Evolutionary conservation across 2,329 filamentous ascomycete genomes (phyloP).

Genomic region (Hymenoscyphus infarciens): DNA sequence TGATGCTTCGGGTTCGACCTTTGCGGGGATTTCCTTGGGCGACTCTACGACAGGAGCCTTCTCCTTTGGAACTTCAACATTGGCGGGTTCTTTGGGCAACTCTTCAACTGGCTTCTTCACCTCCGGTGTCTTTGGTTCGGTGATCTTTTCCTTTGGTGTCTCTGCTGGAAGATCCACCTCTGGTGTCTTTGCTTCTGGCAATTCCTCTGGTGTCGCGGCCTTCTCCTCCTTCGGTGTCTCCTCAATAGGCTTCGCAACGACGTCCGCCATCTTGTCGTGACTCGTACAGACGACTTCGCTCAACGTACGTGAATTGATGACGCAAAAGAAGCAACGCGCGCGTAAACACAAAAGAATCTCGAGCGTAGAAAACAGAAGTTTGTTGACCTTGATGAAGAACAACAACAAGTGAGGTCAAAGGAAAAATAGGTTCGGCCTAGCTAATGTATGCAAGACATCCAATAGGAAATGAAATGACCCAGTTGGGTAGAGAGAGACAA

Average conservation of each 20-base stretch:
- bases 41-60: not conserved
- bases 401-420: not conserved
- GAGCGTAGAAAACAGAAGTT: not conserved
- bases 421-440: not conserved
- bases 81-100: not conserved
- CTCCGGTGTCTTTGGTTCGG: not conserved
- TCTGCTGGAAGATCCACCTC: not conserved
- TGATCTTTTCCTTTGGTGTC: not conserved
- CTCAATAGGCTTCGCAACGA: not conserved
- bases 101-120: not conserved
- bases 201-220: not conserved
- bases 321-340: not conserved
- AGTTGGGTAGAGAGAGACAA: slow-evolving; percentile 2
- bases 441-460: slow-evolving; percentile 10
- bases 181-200: not conserved
- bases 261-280: slow-evolving; percentile 1
- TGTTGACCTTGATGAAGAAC: not conserved
- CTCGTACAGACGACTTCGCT: not conserved
- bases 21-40: not conserved
- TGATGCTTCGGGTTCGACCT: not conserved
- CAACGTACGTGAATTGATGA: not conserved
- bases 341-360: not conserved
- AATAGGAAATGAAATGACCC: slow-evolving; percentile 6
- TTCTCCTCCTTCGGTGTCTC: not conserved
- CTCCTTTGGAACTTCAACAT: not conserved